These are phyloP conservation scores for Scutellaria barbata DNA, from an alignment of 257 asterid species.

Conservation along the genomic window DNA sequence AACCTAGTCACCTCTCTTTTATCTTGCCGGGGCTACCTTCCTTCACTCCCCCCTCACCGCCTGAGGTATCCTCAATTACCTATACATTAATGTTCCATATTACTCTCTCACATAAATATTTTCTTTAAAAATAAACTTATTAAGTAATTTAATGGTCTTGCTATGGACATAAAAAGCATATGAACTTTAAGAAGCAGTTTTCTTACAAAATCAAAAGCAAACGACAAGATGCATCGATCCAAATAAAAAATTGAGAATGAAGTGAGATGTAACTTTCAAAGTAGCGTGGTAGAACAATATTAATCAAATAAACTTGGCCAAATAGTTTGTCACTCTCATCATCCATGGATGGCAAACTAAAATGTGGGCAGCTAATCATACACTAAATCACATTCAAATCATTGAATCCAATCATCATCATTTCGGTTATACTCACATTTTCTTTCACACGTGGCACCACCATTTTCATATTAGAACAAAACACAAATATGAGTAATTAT, in stretches of 20 bases:
- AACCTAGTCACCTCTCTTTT: too few relatives aligned
- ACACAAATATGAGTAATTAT: background rate
- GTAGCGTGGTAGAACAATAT: background rate
- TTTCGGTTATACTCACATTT: background rate
- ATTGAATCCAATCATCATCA: slow-evolving; percentile 40
- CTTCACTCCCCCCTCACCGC: too few relatives aligned
- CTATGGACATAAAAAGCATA: too few relatives aligned
- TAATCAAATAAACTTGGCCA: background rate
- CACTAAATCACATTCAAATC: slow-evolving; percentile 27
- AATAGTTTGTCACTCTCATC: background rate
- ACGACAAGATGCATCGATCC: too few relatives aligned
- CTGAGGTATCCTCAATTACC: too few relatives aligned
- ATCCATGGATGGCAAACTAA: slow-evolving; percentile 10
- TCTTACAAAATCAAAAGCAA: too few relatives aligned
- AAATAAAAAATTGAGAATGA: slow-evolving; percentile 1
- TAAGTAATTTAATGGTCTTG: too few relatives aligned
- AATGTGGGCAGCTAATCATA: slow-evolving; percentile 38
- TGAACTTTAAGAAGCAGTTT: too few relatives aligned
- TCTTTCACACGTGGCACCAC: background rate
- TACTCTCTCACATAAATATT: too few relatives aligned
- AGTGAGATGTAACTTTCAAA: slow-evolving; percentile 27
- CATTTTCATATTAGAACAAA: background rate
- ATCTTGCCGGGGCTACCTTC: too few relatives aligned
- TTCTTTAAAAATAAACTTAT: too few relatives aligned
- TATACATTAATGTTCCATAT: too few relatives aligned